Conservation (phyloP, 768 basidiomycete genomes). For the Antrodiella citrinella region DNA sequence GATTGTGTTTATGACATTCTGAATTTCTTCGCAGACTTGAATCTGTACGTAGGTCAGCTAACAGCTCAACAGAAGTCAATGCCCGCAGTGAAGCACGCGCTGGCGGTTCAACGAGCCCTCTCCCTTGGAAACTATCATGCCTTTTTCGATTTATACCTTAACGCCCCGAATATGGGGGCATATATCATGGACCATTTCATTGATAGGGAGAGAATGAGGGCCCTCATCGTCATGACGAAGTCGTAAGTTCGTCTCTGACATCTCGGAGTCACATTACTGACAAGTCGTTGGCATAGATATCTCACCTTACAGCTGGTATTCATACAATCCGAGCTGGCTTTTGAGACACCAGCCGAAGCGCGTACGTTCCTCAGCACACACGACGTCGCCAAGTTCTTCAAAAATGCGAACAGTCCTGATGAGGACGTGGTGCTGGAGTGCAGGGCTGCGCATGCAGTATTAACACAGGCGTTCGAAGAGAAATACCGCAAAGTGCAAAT, state of each 20-base stretch:
- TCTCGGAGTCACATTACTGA: constrained; percentile 5
- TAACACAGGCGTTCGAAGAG: constrained; percentile 62
- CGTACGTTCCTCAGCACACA: constrained; percentile 67
- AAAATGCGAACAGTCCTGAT: constrained; percentile 55
- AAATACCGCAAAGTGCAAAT: constrained; percentile 85
- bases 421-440: constrained; percentile 64
- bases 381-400: constrained; percentile 51
- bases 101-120: constrained; percentile 81
- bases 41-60: constrained; percentile 95
- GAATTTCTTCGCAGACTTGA: constrained; percentile 58
- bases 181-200: constrained; percentile 99
- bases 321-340: constrained; percentile 76
- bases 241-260: constrained; percentile 51
- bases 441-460: constrained; percentile 45
- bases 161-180: constrained; percentile 92
- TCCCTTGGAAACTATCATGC: constrained; percentile 93
- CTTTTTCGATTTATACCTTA: constrained; percentile 76
- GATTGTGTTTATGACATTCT: neutral
- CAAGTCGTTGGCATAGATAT: constrained; percentile 48
- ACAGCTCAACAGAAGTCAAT: constrained; percentile 83
- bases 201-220: constrained; percentile 79
- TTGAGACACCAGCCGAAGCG: constrained; percentile 57
- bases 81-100: constrained; percentile 77
- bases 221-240: constrained; percentile 85
- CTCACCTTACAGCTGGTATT: constrained; percentile 67